These are phyloP conservation scores for Colletotrichum camelliae DNA, from an alignment of 2,329 filamentous ascomycete genomes.

Conservation along the genomic window DNA sequence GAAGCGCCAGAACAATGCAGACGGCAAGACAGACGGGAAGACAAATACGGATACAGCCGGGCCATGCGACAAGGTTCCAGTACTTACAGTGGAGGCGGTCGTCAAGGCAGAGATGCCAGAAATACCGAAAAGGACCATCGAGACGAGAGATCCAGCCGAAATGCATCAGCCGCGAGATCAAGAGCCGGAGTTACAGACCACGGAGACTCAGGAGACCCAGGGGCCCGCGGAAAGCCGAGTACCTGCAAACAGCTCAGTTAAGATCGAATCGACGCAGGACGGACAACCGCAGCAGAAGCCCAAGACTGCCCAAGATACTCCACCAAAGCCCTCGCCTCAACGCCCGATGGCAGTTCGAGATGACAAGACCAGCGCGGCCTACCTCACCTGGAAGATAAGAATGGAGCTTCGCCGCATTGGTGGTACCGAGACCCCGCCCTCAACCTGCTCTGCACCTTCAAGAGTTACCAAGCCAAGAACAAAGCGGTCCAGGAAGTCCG, in stretches of 20 bases:
- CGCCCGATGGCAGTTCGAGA: constrained; percentile 51
- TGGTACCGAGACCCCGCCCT: constrained; percentile 10
- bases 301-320: background rate
- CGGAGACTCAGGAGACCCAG: background rate
- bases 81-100: background rate
- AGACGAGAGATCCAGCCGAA: background rate
- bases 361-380: constrained; percentile 50
- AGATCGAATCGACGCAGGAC: background rate
- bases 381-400: constrained; percentile 48
- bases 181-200: background rate
- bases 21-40: constrained; percentile 23
- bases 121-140: background rate
- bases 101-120: background rate
- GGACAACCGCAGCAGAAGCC: background rate
- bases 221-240: background rate
- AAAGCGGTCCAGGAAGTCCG: constrained; percentile 44
- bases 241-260: background rate
- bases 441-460: background rate
- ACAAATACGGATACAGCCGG: constrained; percentile 27
- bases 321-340: constrained; percentile 26
- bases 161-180: background rate
- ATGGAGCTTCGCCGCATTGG: constrained; percentile 42
- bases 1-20: constrained; percentile 5
- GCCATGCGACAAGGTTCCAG: too few species aligned
- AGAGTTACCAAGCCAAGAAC: constrained; percentile 23